Evolutionary conservation across 1,284 basidiomycete species (phyloP).

Genomic region (Limonomyces culmigenus): DNA sequence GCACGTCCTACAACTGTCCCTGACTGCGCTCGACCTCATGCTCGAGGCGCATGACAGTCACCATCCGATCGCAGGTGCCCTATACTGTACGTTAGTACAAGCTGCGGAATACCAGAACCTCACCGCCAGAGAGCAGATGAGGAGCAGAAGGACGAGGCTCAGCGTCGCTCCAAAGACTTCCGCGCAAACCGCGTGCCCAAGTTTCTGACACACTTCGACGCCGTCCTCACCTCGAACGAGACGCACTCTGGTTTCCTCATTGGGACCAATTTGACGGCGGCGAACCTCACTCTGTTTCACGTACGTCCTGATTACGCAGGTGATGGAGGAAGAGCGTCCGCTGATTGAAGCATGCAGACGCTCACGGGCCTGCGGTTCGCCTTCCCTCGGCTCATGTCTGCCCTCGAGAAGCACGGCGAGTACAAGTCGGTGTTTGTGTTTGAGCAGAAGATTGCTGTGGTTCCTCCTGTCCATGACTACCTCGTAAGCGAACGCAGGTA

Average conservation of each 20-base stretch:
- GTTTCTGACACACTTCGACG: conserved; percentile 24
- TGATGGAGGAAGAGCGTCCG: not conserved
- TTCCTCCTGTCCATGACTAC: conserved; percentile 21
- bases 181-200: conserved; percentile 26
- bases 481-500: conserved; percentile 21
- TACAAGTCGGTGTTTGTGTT: conserved; percentile 19
- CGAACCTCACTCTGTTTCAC: conserved; percentile 31
- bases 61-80: conserved; percentile 18
- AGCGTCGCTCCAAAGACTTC: conserved; percentile 18
- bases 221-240: conserved; percentile 17
- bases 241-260: conserved; percentile 18
- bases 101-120: too few relatives aligned
- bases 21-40: conserved; percentile 24
- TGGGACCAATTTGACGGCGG: conserved; percentile 21
- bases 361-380: conserved; percentile 24
- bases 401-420: conserved; percentile 12
- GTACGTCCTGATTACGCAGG: conserved; percentile 7
- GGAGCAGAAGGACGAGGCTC: conserved; percentile 21
- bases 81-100: conserved; percentile 13
- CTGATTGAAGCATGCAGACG: too few relatives aligned
- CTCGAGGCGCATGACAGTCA: conserved; percentile 19
- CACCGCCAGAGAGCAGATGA: conserved; percentile 14
- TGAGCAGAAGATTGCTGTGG: conserved; percentile 16
- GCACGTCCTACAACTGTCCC: conserved; percentile 21
- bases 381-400: conserved; percentile 23